phyloP scores from a whole-genome alignment of 495 filamentous ascomycete genomes.

The Coniosporium apollinis region DNA sequence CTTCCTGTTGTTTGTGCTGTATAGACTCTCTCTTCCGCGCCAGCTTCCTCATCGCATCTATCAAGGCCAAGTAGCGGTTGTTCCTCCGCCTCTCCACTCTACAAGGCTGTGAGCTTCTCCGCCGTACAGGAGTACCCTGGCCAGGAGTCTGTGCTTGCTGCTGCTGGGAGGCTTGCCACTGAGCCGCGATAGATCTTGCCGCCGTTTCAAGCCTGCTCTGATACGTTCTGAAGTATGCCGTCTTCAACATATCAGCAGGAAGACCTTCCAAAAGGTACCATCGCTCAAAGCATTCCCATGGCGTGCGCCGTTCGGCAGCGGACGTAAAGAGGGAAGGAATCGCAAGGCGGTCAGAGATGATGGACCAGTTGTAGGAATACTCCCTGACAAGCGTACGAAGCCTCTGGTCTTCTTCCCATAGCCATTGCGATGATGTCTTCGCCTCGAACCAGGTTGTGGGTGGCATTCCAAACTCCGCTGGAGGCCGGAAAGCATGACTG shows the following conservation, averaged over 20 bases:
- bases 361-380: conserved; percentile 91
- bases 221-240: conserved; percentile 77
- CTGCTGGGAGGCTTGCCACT: conserved; percentile 39
- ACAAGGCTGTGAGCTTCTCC: conserved; percentile 52
- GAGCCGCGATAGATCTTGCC: conserved; percentile 44
- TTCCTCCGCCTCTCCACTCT: conserved; percentile 75
- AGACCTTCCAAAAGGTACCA: conserved; percentile 83
- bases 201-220: conserved; percentile 65
- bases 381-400: conserved; percentile 71
- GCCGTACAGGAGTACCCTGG: conserved; percentile 37
- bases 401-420: conserved; percentile 72
- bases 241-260: conserved; percentile 81
- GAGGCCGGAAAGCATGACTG: conserved; percentile 86
- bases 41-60: conserved; percentile 88
- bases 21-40: conserved; percentile 83
- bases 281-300: conserved; percentile 97
- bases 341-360: conserved; percentile 65
- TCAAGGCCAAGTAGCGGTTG: conserved; percentile 65
- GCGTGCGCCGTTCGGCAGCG: conserved; percentile 75
- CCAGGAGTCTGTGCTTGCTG: conserved; percentile 38
- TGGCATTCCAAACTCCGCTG: conserved; percentile 77
- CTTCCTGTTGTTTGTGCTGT: conserved; percentile 72
- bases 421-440: conserved; percentile 78
- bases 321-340: conserved; percentile 62
- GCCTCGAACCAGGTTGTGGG: conserved; percentile 76